A percentile compares a stretch with the other conserved stretches of the same genome.
Conservation (phyloP, 2,329 filamentous ascomycete species). For the Scedosporium aurantiacum region DNA sequence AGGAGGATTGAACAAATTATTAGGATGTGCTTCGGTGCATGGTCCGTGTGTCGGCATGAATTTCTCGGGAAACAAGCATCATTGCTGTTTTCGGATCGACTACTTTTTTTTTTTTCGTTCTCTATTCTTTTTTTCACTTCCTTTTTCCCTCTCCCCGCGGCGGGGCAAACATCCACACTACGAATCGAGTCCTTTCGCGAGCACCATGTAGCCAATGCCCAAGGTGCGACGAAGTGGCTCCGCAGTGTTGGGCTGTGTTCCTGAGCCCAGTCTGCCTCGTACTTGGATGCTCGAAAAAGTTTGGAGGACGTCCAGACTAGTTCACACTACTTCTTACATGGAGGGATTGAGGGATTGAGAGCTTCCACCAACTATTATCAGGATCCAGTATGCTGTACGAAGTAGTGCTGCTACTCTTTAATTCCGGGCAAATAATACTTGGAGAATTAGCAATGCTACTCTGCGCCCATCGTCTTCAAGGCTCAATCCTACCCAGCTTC, state of each 20-base stretch:
- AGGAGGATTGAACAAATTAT: neutral
- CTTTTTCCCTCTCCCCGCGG: neutral
- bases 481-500: neutral
- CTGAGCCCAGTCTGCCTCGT: too few species aligned
- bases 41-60: slow-evolving; percentile 1
- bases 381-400: too few species aligned
- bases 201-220: too few species aligned
- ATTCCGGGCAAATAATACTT: neutral
- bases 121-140: neutral
- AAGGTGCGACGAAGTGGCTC: too few species aligned
- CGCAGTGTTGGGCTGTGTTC: too few species aligned
- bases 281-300: too few species aligned
- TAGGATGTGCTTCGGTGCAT: neutral
- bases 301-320: too few species aligned
- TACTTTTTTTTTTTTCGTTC: neutral
- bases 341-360: too few species aligned
- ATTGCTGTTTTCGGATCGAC: neutral
- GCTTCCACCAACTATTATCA: too few species aligned
- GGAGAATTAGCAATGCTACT: neutral
- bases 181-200: neutral
- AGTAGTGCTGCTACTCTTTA: neutral
- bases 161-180: neutral
- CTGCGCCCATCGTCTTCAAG: neutral
- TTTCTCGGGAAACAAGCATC: neutral
- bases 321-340: too few species aligned